These are phyloP conservation scores for Fragaria nilgerrensis DNA, from an alignment of 306 rosid genomes.

Conservation along the genomic window DNA sequence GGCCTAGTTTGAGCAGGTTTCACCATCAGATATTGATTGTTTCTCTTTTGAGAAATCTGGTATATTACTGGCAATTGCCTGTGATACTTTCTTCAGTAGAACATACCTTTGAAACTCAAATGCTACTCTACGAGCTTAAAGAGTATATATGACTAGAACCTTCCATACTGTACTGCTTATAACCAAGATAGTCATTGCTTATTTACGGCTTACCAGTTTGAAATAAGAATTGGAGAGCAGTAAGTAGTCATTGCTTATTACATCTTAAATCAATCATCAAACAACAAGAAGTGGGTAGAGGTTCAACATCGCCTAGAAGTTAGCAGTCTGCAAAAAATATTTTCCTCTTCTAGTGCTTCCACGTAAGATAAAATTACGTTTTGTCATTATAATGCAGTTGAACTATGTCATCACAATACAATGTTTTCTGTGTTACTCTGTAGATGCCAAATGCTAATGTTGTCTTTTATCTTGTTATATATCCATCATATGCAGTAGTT, in stretches of 20 bases:
- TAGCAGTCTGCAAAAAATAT: not conserved
- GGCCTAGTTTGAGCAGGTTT: not conserved
- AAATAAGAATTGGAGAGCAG: not conserved
- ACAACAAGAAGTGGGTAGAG: not conserved
- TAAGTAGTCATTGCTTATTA: no score
- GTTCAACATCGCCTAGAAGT: not conserved
- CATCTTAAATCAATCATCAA: not conserved
- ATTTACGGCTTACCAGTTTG: not conserved
- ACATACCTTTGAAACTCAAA: not conserved
- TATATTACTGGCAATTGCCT: not conserved
- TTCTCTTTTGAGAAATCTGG: slow-evolving; percentile 3
- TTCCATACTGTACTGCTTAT: not conserved
- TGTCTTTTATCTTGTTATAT: slow-evolving; percentile 4
- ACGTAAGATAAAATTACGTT: not conserved
- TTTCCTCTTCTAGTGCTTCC: not conserved
- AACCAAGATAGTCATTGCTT: not conserved
- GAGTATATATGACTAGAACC: not conserved
- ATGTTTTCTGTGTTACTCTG: not conserved
- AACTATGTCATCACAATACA: not conserved
- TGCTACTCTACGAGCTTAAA: not conserved
- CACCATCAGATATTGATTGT: not conserved
- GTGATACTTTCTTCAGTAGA: not conserved
- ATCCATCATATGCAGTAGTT: not conserved
- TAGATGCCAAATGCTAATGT: slow-evolving; percentile 4
- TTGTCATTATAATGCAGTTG: not conserved